A percentile compares a stretch with the other conserved stretches of the same genome.
These are phyloP conservation scores for Ogataea nonfermentans DNA, from an alignment of 805 yeast genomes.

Conservation along the genomic window DNA sequence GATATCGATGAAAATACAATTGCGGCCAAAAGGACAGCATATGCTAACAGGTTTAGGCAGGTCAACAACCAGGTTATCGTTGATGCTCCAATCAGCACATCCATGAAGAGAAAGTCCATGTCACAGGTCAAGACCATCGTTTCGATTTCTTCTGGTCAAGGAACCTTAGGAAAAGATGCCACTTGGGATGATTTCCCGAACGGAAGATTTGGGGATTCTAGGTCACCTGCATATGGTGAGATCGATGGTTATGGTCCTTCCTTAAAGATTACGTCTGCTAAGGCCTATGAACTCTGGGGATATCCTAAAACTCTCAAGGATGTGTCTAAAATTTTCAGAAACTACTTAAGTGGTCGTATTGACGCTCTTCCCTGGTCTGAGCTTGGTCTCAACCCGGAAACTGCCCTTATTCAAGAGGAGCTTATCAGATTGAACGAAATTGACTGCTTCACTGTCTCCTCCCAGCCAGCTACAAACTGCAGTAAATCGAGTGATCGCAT, in stretches of 20 bases:
- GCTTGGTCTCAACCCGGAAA: slow-evolving; percentile 79
- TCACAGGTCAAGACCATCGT: slow-evolving; percentile 55
- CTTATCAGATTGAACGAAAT: slow-evolving; percentile 71
- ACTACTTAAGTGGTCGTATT: slow-evolving; percentile 71
- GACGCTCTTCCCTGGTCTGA: slow-evolving; percentile 92
- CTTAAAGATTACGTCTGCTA: slow-evolving; percentile 66
- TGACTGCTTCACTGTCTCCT: slow-evolving; percentile 84
- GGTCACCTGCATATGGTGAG: slow-evolving; percentile 97
- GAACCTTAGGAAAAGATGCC: slow-evolving; percentile 81
- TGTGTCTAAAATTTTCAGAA: slow-evolving; percentile 62
- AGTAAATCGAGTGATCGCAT: slow-evolving; percentile 76
- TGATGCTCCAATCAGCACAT: slow-evolving; percentile 21
- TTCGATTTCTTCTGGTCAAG: slow-evolving; percentile 81
- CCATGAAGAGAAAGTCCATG: slow-evolving; percentile 17
- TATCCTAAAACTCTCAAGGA: slow-evolving; percentile 60
- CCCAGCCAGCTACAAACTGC: slow-evolving; percentile 93
- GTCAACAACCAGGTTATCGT: slow-evolving; percentile 32
- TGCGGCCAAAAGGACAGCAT: slow-evolving; percentile 38
- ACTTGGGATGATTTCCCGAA: slow-evolving; percentile 98
- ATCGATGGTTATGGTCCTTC: slow-evolving; percentile 97
- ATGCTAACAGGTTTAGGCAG: slow-evolving; percentile 31
- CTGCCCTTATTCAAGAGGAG: slow-evolving; percentile 90
- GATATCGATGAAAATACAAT: slow-evolving; percentile 28
- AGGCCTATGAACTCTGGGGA: slow-evolving; percentile 79
- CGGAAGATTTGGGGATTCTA: slow-evolving; percentile 92